Percentiles rank a stretch among this genome's conserved stretches.
Evolutionary conservation across 164 flowering plant species (phyloP).

Genomic region (Chloranthus sessilifolius): DNA sequence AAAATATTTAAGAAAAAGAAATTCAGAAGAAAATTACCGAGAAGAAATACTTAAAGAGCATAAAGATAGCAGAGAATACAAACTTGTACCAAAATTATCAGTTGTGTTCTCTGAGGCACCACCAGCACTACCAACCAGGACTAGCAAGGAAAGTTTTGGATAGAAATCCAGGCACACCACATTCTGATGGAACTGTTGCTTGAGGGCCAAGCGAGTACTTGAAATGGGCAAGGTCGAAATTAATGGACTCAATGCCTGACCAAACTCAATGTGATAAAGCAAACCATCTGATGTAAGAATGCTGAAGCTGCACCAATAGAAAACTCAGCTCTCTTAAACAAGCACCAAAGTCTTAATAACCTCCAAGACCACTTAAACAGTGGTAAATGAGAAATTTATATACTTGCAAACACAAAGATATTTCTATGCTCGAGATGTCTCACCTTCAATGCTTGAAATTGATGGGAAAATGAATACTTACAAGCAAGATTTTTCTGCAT

Average conservation of each 20-base stretch:
- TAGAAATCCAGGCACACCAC: constrained; percentile 60
- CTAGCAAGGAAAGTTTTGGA: constrained; percentile 45
- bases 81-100: constrained; percentile 38
- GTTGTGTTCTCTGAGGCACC: constrained; percentile 4
- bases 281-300: constrained; percentile 73
- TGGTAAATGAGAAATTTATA: background rate
- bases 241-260: constrained; percentile 47
- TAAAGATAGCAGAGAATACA: no score
- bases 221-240: constrained; percentile 28
- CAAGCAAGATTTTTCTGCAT: constrained; percentile 45
- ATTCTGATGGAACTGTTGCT: constrained; percentile 35
- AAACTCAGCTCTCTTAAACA: constrained; percentile 11
- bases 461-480: constrained; percentile 36
- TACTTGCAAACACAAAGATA: background rate
- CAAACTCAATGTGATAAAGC: constrained; percentile 61
- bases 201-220: constrained; percentile 18
- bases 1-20: no score
- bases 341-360: background rate
- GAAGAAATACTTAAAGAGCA: no score
- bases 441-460: background rate
- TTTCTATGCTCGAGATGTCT: background rate
- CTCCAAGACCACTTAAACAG: background rate
- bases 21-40: no score
- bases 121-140: constrained; percentile 42
- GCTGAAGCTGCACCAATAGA: constrained; percentile 64